Percentiles rank a stretch among this genome's conserved stretches.
Conservation (phyloP, 768 basidiomycete genomes). For the Naganishia friedmannii region DNA sequence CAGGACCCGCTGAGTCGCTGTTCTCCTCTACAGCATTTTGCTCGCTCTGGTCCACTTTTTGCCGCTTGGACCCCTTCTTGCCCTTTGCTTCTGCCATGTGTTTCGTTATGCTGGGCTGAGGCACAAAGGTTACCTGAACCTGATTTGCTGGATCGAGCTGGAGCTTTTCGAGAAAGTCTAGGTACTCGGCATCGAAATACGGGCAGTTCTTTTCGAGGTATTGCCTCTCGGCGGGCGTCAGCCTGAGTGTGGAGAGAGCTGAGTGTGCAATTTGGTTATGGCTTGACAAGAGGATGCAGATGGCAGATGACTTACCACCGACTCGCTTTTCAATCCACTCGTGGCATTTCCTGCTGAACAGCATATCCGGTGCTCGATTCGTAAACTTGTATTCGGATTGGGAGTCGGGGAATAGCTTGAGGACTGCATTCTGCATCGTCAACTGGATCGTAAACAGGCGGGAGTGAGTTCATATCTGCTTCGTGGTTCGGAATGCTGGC, state of each 20-base stretch:
- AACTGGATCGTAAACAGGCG: no score
- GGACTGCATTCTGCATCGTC: conserved; percentile 92
- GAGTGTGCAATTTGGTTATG: not conserved
- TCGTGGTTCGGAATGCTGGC: conserved; percentile 20
- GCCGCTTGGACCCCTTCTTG: not conserved
- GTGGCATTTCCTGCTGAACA: conserved; percentile 67
- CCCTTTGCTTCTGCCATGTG: no score
- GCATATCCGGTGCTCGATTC: conserved; percentile 65
- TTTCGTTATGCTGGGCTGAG: conserved; percentile 48
- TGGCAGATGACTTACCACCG: conserved; percentile 56
- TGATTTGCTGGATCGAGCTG: conserved; percentile 57
- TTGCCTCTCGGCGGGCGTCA: conserved; percentile 63
- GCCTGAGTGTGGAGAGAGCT: conserved; percentile 68
- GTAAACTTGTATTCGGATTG: conserved; percentile 67
- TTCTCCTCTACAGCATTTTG: conserved; percentile 30
- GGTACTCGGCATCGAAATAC: conserved; percentile 68
- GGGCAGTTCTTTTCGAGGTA: conserved; percentile 72
- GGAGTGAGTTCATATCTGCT: no score
- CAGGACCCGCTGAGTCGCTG: conserved; percentile 30
- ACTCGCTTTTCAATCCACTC: conserved; percentile 62
- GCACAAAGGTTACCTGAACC: conserved; percentile 65
- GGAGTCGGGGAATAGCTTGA: conserved; percentile 65
- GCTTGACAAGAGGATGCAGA: not conserved
- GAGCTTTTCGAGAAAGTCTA: conserved; percentile 64
- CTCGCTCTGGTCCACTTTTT: not conserved